phyloP scores from a whole-genome alignment of 2,329 filamentous ascomycete genomes.

The Xylariaceae sp. region DNA sequence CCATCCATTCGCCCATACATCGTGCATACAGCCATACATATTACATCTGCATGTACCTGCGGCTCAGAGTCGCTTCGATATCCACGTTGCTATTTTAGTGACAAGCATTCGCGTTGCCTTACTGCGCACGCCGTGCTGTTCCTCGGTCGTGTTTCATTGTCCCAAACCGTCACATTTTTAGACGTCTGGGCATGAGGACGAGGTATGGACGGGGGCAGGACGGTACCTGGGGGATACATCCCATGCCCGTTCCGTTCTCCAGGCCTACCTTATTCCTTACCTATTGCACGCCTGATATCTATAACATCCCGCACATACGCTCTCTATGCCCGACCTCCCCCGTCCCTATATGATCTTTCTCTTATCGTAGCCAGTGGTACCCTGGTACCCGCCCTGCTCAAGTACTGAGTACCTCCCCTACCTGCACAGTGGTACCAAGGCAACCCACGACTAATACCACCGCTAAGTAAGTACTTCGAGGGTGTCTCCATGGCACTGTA shows the following conservation, averaged over 20 bases:
- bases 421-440: background rate
- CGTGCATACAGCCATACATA: slow-evolving; percentile 5
- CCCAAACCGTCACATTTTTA: slow-evolving; percentile 8
- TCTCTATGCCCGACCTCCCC: background rate
- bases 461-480: background rate
- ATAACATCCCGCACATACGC: no score
- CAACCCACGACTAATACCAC: background rate
- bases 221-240: slow-evolving; percentile 5
- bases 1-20: slow-evolving; percentile 2
- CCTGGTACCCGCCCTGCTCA: background rate
- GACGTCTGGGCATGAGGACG: background rate
- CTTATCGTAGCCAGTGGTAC: background rate
- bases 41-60: slow-evolving; percentile 17
- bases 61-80: slow-evolving; percentile 19
- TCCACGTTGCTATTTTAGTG: slow-evolving; percentile 22
- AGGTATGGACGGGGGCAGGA: background rate
- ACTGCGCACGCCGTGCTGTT: slow-evolving; percentile 5
- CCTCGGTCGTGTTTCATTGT: slow-evolving; percentile 16
- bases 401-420: background rate
- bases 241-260: background rate
- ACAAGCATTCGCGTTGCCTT: slow-evolving; percentile 15
- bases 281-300: slow-evolving; percentile 1
- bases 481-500: background rate
- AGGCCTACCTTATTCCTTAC: background rate
- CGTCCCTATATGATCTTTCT: background rate